Base-by-base conservation (phyloP, 176 grass and related monocot species). In the Carex cristatella region DNA sequence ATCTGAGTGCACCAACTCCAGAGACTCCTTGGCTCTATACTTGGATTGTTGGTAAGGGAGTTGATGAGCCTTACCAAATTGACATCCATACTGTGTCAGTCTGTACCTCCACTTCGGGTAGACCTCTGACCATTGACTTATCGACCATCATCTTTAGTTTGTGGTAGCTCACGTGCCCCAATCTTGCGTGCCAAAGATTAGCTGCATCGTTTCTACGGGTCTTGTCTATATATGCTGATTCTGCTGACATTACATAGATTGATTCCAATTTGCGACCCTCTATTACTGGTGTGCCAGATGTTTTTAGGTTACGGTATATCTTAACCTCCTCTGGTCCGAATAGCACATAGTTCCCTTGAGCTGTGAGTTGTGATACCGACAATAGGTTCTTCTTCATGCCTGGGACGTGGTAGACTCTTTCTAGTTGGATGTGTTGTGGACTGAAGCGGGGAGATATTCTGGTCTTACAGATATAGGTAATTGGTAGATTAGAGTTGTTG, bases 301-400 rank as follows among this genome's bases (percentile, higher is more conserved):
- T 44, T 44, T 44, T 44, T 44, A 44, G 40, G 4, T 7, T 44
- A 4, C 40, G 40, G 1, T 44, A 44, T 3, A 44, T 44, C 40
- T 44, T 44, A 0, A 44, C 4, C 40, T 44, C 40, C 40, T 5
- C 0, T 44, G 40, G 40, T 44, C 40, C 4, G 40, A 44, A 44
- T 44, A 23, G 5, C 5, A 44, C 40, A 44, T 7, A 44, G 40
- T 6, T 44, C 0, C 40, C 40, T 6, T 44, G 4, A 5, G 40
- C 0, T 44, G 4, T 44, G 4, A 44, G 40, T 54, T 84, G 40
- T 49, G 46, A 84, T 33, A 84, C 27, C 42, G 11, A 84, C 4
- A 79, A 1, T 12, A 86, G 13, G 44, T 86, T 86, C 46, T 79
- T 79, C 71, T 86, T 86, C 32, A 79, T 86, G 49, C 33, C 58